Base-by-base conservation (phyloP, 305 asterid species). In the Fraxinus ornus region DNA sequence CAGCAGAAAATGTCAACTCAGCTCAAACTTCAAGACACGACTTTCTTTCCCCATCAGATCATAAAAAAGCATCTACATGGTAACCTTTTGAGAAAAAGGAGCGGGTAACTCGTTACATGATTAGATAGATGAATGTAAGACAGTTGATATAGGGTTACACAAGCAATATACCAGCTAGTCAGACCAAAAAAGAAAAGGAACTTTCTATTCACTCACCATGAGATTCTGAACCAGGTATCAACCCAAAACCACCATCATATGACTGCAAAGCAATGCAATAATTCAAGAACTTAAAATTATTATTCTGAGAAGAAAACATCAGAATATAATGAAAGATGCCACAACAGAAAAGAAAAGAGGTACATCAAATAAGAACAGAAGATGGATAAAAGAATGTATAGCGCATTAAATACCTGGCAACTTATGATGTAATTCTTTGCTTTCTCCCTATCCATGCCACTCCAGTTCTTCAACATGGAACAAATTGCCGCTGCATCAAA, bases 231-330 rank as follows among this genome's bases (percentile, higher is more conserved):
- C 95, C 97, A 82, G 99, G 98, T 80, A 86, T 83, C 85, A 97
- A 85, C 41, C 99, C 97, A 89, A 94, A 94, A 44, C 98, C 98
- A 85, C 98, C 99, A 81, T 94, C 99, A 80, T 97, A 97, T 77
- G 98, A 94, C 99, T 97, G 93, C 93, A 92, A 71, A 86, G 79
- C 70, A 26, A 66, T 57, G n/a, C 22, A 30, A 77, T 75, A 75
- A 75, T 71, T 71, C 81, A 77, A 24, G 24, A 83, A 33, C 47
- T 39, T 64, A 64, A 68, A 41, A 79, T 78, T 77, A 78, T 73
- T 80, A 39, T 73, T 70, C 41, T 47, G 36, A 57, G 26, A 62
- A 70, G 60, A 76, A 26, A 35, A 55, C 78, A 28, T 82, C 37
- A 12, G 70, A 44, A 22, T 64, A 41, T 39, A 30, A 33, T n/a